Base-by-base conservation (phyloP, 2,329 filamentous ascomycete genomes). In the Penicillium frequentans region DNA sequence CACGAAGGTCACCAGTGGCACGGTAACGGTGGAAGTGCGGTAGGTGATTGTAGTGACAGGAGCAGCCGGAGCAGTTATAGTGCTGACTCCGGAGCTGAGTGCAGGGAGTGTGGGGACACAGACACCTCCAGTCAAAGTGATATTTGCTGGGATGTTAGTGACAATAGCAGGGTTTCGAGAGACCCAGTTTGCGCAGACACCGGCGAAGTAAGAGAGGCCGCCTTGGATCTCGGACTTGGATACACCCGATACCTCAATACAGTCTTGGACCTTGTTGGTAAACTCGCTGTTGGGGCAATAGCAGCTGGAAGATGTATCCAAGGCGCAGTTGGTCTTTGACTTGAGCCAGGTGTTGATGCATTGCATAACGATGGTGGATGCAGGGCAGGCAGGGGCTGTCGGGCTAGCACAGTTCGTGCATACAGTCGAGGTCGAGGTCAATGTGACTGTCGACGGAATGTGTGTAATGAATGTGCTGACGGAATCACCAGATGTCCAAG, bases 281-380 rank as follows among this genome's bases (percentile, higher is more conserved):
- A 95, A 93, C 54, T 85, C 79, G 59, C 82, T 75, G 71, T 89
- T 84, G 66, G 90, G 89, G 86, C 93, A 98, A 88, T 90, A 96
- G 86, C 93, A 98, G 64, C 79, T 77, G 58, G 82, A 78, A 71
- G 96, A 91, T 44, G 89, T 88, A 86, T 96, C 96, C 79, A 90
- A 87, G 68, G 83, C 82, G 85, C 93, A 98, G 71, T 84, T 80
- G 50, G 89, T 84, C 11, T 74, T 64, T 59, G 82, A 77, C 73
- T 85, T 84, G 69, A 96, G 78, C 90, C 91, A 97, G 69, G 92
- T 96, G 84, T 93, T 95, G 78, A 98, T 80, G 82, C 93, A 98
- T 71, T 86, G 86, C 62, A 93, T 93, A 49, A 97, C 88, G 48
- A 93, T 84, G 26, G 81, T 77, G 56, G 92, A 79, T 26, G 65